Base-by-base conservation (phyloP, 139 green algal genomes). In the Tetratostichococcus sp. region DNA sequence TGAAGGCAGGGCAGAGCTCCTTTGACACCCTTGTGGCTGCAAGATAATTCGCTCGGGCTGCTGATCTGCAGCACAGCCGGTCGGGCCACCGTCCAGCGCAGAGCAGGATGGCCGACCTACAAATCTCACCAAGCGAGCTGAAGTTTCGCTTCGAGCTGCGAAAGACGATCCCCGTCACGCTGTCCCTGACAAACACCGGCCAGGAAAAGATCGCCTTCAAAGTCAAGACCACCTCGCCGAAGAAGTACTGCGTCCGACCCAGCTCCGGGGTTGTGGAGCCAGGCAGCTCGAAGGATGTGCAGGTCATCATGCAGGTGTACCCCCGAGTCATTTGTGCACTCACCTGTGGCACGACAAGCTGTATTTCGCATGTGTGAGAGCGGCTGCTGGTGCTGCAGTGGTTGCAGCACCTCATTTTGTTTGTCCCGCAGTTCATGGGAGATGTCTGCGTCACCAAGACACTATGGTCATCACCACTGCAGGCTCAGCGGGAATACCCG, bases 221-320 rank as follows among this genome's bases (percentile, higher is more conserved):
- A 75, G 90, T 95, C 5, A 95, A 95, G 85, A 95, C 91, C 28
- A 95, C 91, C 32, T 80, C 75, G 28, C 91, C 91, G 17, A 95
- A 93, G 82, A 95, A 94, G 80, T 95, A 95, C 73, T 94, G 89
- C 76, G 91, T 95, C 30, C 81, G 90, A 33, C 91, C 91, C 35
- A 93, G 87, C 83, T 88, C 79, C 17, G 86, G 86, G 28, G 66
- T 88, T 16, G 81, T 92, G n/a, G 82, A 89, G 35, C 79, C 86
- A 6, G 68, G 70, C 68, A 65, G 71, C 65, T 82, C 71, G 35
- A 78, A 81, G 65, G 81, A 89, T 71, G 80, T 91, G 50, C 81
- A 91, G 75, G 84, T 92, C 71, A 92, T 85, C 68, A 80, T 89
- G 73, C 75, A 42, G 77, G 65, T 23, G 77, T 85, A 26, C 21